Conservation (phyloP, 192 early-diverging fungal genomes). For the Dissophora ornata region DNA sequence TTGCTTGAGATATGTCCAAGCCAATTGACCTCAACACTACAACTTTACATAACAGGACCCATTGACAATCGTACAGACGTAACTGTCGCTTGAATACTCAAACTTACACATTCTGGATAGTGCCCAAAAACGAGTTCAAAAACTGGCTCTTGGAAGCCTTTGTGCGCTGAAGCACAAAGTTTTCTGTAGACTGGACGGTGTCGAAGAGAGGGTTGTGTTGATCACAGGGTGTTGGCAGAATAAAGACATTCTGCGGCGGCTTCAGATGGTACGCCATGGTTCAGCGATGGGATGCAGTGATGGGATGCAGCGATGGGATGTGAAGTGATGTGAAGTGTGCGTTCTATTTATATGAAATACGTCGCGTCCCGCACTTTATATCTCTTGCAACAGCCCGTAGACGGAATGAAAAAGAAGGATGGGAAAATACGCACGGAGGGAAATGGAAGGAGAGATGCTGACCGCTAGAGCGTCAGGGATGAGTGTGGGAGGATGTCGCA, state of each 20-base stretch:
- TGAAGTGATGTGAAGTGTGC: background rate
- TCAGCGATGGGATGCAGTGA: background rate
- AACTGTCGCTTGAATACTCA: too few relatives aligned
- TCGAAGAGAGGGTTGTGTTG: slow-evolving; percentile 75
- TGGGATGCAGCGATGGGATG: background rate
- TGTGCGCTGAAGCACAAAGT: slow-evolving; percentile 79
- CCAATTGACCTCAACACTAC: too few relatives aligned
- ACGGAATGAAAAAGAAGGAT: background rate
- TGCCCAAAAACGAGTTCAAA: slow-evolving; percentile 80
- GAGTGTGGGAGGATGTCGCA: too few relatives aligned
- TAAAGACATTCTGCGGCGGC: slow-evolving; percentile 62
- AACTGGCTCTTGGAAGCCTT: slow-evolving; percentile 68
- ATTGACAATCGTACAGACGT: too few relatives aligned
- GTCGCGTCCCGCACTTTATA: background rate
- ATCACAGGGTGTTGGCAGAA: slow-evolving; percentile 64
- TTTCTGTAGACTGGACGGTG: slow-evolving; percentile 67
- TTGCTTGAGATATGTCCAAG: too few relatives aligned
- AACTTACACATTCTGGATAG: slow-evolving; percentile 94
- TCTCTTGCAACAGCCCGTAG: background rate
- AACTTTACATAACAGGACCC: too few relatives aligned
- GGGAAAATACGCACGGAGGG: background rate
- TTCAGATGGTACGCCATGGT: slow-evolving; percentile 45
- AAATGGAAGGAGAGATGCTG: background rate
- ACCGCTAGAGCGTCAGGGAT: too few relatives aligned
- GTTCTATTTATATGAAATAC: slow-evolving; percentile 1